A percentile compares a stretch with the other conserved stretches of the same genome.
Conservation (phyloP, 2,329 filamentous ascomycete species). For the Aaosphaeria pasadenensis region DNA sequence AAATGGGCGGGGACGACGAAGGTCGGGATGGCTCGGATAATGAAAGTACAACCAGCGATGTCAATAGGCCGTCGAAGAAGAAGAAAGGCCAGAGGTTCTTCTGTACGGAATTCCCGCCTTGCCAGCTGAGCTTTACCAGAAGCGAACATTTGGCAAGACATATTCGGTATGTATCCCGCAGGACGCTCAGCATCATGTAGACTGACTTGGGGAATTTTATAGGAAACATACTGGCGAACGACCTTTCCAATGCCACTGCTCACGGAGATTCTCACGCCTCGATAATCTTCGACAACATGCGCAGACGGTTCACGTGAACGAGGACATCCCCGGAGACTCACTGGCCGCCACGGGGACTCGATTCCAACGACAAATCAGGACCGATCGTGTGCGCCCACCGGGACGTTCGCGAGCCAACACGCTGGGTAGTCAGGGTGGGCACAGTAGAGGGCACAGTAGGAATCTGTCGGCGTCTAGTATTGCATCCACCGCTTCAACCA, state of each 20-base stretch:
- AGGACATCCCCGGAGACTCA: constrained; percentile 92
- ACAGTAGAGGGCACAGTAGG: constrained; percentile 72
- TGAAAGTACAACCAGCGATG: constrained; percentile 51
- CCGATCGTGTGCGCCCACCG: constrained; percentile 75
- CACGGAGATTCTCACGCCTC: constrained; percentile 84
- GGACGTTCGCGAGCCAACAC: constrained; percentile 76
- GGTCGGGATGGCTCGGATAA: constrained; percentile 53
- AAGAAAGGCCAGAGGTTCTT: constrained; percentile 97
- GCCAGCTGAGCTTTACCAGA: constrained; percentile 88
- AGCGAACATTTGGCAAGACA: constrained; percentile 95
- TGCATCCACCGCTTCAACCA: constrained; percentile 68
- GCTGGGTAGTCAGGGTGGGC: constrained; percentile 67
- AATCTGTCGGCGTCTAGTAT: constrained; percentile 91
- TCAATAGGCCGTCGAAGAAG: constrained; percentile 80
- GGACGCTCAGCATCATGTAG: constrained; percentile 1
- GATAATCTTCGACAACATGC: constrained; percentile 97
- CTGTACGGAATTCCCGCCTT: constrained; percentile 92
- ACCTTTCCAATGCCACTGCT: constrained; percentile 95
- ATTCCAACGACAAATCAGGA: constrained; percentile 88
- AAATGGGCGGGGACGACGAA: constrained; percentile 73
- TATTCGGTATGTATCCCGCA: constrained; percentile 64
- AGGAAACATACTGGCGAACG: constrained; percentile 98
- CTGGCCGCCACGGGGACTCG: constrained; percentile 88
- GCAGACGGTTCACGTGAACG: constrained; percentile 95
- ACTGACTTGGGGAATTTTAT: constrained; percentile 17